Base-by-base conservation (phyloP, 352 stramenopile species). In the Hyaloperonospora brassicae region DNA sequence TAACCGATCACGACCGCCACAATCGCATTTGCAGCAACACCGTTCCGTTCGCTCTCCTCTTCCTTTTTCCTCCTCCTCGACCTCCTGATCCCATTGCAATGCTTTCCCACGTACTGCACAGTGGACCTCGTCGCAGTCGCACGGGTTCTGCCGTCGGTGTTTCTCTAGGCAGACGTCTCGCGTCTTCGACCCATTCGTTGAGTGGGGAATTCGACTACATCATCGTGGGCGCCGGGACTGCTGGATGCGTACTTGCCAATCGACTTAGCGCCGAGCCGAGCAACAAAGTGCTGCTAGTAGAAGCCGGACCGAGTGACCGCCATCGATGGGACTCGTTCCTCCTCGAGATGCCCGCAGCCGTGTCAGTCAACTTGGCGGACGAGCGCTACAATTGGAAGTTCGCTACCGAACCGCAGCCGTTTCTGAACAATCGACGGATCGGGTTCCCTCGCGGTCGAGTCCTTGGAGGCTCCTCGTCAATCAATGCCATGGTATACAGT, bases 401-500 rank as follows among this genome's bases (percentile, higher is more conserved):
- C 64, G 62, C 75, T 54, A 93, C 81, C 2, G 74, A 86, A 53
- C 76, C 84, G 38, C 81, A 93, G 61, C 73, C 78, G 52, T 56
- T 87, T 57, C 54, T 93, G 34, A 65, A 90, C 59, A 77, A 79
- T 58, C 76, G 82, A 10, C 76, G 73, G 6, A 63, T 93, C 44
- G 65, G 74, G 10, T 88, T 80, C 76, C 84, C 81, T 8, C 73
- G 84, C 14, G 84, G 84, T 30, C 80, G 82, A 38, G 81, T 93
- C 41, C 77, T 93, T 34, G 84, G 84, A 13, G 84, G 84, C 12
- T 92, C 80, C n/a, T 91, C 80, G 11, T 91, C 78, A 39, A 69
- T 93, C 46, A 93, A 93, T 31, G 83, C 80, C 22, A 93, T 93
- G 83, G 76, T 93, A 13, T 93, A 93, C 74, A 85, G 85, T 53